Conservation (phyloP, 805 yeast species). For the Maudiozyma saulgeensis region DNA sequence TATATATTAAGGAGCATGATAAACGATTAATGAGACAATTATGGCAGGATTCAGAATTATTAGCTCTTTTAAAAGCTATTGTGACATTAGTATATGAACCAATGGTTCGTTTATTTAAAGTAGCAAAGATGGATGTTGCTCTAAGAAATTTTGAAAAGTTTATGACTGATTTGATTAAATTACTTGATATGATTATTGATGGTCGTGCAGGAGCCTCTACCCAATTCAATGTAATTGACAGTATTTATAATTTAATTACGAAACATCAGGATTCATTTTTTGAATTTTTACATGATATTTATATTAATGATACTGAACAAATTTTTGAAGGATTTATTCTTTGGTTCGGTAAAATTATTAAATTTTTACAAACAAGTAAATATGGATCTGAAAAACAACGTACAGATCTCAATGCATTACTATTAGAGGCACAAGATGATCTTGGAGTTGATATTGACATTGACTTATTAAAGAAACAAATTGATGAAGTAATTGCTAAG, state of each 20-base stretch:
- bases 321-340: conserved; percentile 60
- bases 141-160: conserved; percentile 56
- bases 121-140: conserved; percentile 56
- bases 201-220: conserved; percentile 38
- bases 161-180: conserved; percentile 51
- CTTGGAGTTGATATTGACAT: conserved; percentile 15
- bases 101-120: conserved; percentile 54
- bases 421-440: conserved; percentile 13
- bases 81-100: conserved; percentile 69
- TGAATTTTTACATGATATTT: conserved; percentile 71
- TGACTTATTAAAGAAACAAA: conserved; percentile 29
- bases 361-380: conserved; percentile 55
- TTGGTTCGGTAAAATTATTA: conserved; percentile 66
- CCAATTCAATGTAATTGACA: conserved; percentile 47
- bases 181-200: conserved; percentile 46
- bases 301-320: conserved; percentile 60
- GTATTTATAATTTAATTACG: conserved; percentile 54
- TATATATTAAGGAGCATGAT: conserved; percentile 61
- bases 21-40: conserved; percentile 63
- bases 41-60: conserved; percentile 80
- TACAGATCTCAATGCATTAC: conserved; percentile 37
- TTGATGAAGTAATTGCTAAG: conserved; percentile 31
- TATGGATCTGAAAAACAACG: conserved; percentile 30
- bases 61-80: conserved; percentile 63
- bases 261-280: conserved; percentile 67